Conservation (phyloP, 2,329 filamentous ascomycete species). For the Penicillium crustosum region DNA sequence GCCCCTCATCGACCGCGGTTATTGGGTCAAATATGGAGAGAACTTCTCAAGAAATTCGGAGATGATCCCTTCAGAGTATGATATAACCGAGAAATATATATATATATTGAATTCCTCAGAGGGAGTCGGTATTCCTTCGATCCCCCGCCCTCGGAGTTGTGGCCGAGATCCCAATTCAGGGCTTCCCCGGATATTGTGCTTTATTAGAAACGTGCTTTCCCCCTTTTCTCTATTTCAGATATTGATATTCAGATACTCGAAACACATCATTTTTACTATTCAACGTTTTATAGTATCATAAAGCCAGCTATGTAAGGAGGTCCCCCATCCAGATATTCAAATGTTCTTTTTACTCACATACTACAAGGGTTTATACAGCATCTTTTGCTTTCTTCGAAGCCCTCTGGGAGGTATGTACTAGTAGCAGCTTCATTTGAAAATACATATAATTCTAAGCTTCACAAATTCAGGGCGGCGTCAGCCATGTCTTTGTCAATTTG, state of each 20-base stretch:
- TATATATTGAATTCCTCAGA: background rate
- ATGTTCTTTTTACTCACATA: background rate
- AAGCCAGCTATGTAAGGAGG: conserved; percentile 1
- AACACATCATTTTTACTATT: background rate
- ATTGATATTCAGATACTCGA: background rate
- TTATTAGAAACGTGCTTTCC: conserved; percentile 7
- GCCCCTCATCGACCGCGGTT: background rate
- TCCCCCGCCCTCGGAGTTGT: conserved; percentile 22
- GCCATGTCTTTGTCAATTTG: conserved; percentile 54
- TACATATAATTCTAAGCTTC: background rate
- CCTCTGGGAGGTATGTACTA: conserved; percentile 66
- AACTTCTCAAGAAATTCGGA: background rate
- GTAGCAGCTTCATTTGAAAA: background rate
- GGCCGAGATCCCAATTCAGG: conserved; percentile 13
- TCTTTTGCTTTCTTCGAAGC: conserved; percentile 82
- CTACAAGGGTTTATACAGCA: conserved; percentile 59
- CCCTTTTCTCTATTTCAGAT: background rate
- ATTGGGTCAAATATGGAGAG: background rate
- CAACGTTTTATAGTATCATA: background rate
- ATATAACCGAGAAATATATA: background rate
- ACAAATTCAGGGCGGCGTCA: conserved; percentile 46
- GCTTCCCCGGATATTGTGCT: conserved; percentile 5
- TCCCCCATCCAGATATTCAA: background rate
- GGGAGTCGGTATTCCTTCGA: background rate
- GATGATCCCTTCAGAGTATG: background rate